Evolutionary conservation across 306 rosid genomes (phyloP), one percentile per base, ranked within the genome.

Genomic region (Fragaria iinumae): DNA sequence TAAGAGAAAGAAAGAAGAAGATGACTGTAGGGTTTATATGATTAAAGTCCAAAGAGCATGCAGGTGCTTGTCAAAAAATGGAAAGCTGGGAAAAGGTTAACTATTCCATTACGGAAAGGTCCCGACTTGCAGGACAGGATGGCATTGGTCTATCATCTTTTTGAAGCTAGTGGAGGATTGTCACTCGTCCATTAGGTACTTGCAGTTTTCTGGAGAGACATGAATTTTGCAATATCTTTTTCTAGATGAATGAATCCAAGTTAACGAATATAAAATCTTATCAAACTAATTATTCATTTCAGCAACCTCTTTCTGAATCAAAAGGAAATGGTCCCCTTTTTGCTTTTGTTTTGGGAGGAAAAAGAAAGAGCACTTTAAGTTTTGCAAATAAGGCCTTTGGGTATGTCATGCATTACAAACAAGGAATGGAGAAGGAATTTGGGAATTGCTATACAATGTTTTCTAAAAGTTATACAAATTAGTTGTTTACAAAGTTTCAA

Each of bases 201-300:
- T 52, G 53, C 25, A 32, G 21, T 18, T 38, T 4, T 23, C 17
- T 47, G 1, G 20, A 47, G 34, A 25, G 25, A 3, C 74, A 9
- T 14, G 11, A 70, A 48, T 2, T 11, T 43, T 60, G 45, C 10
- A 67, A 20, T 21, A 43, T 68, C 8, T 25, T 14, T 3, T 44
- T 45, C 48, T 13, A 47, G 73, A 69, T 69, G 56, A 49, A 70
- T 49, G 55, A 49, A 49, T 49, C 55, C 55, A 49, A 16, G 55
- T 17, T 49, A 11, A 47, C 50, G 12, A 23, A 45, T 23, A 16
- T 25, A 7, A 45, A 44, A 67, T 10, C 4, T 69, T 69, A n/a
- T 45, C 73, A 69, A 44, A 14, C 13, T 8, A 8, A 1, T 6
- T 7, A 25, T 3, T 27, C 8, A 29, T 70, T 48, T 11, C 20